A percentile compares a stretch with the other conserved stretches of the same genome.
These are phyloP conservation scores for Blumeriella jaapii DNA, from an alignment of 2,329 filamentous ascomycete species.

Conservation along the genomic window DNA sequence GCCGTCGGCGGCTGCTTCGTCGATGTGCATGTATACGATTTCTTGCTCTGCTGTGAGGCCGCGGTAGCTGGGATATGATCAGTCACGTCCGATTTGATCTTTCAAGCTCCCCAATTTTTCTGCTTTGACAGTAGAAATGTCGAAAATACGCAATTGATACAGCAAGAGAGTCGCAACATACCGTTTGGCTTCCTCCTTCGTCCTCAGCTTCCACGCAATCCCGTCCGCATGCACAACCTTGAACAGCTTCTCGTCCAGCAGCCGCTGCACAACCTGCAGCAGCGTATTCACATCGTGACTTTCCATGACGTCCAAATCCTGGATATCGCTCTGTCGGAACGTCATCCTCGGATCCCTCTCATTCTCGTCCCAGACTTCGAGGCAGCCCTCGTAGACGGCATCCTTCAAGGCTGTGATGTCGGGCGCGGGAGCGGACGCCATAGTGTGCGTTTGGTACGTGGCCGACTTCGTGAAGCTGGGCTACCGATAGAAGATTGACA, in stretches of 20 bases:
- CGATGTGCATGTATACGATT: constrained; percentile 81
- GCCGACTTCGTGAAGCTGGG: constrained; percentile 8
- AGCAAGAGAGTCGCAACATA: constrained; percentile 30
- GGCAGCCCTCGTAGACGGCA: constrained; percentile 22
- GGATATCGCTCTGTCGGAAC: constrained; percentile 48
- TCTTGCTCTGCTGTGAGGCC: constrained; percentile 61
- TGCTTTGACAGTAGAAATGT: too few relatives aligned
- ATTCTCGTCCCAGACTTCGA: constrained; percentile 14
- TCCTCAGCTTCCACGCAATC: constrained; percentile 48
- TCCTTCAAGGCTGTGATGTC: constrained; percentile 21
- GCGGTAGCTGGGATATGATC: constrained; percentile 37
- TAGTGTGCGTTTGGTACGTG: constrained; percentile 2
- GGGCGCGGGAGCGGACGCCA: constrained; percentile 11
- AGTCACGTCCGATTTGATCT: constrained; percentile 3
- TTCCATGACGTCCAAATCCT: constrained; percentile 45
- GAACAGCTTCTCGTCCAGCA: constrained; percentile 50
- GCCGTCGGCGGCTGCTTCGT: constrained; percentile 71
- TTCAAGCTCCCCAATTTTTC: neutral
- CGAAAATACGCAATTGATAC: neutral
- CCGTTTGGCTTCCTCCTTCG: constrained; percentile 50
- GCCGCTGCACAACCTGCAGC: constrained; percentile 42
- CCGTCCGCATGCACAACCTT: constrained; percentile 35
- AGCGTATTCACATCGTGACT: constrained; percentile 43
- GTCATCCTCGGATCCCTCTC: constrained; percentile 23
- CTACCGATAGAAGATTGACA: constrained; percentile 16